Evolutionary conservation across 257 asterid genomes (phyloP).

Genomic region (Eustoma russellianum): DNA sequence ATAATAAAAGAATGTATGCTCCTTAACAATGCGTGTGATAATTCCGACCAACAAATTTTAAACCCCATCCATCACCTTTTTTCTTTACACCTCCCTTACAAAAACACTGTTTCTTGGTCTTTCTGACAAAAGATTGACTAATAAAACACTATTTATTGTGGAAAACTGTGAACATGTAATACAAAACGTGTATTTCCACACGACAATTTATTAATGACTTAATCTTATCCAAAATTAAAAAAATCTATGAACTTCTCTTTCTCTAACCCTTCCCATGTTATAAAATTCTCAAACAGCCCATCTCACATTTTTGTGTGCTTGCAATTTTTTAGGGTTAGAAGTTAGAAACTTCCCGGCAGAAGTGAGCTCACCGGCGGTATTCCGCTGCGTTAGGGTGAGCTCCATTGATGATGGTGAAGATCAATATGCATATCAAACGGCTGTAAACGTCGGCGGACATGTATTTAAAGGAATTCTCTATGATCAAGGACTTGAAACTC

Average conservation of each 20-base stretch:
- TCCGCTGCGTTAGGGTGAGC: constrained; percentile 85
- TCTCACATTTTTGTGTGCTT: not conserved
- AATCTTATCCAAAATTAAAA: not conserved
- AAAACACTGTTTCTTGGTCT: constrained; percentile 38
- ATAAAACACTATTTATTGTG: constrained; percentile 23
- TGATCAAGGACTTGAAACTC: constrained; percentile 78
- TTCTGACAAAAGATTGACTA: constrained; percentile 34
- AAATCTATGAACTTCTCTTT: not conserved
- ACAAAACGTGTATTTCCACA: constrained; percentile 9
- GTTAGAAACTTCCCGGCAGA: constrained; percentile 74
- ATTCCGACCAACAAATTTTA: constrained; percentile 9
- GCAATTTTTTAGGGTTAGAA: constrained; percentile 55
- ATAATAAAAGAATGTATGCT: constrained; percentile 3
- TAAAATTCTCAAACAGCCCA: not conserved
- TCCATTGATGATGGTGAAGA: constrained; percentile 63
- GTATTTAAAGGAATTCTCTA: constrained; percentile 82
- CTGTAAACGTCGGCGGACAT: constrained; percentile 87
- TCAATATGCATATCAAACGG: constrained; percentile 78
- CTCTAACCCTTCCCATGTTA: too few species aligned
- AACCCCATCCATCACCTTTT: constrained; percentile 19
- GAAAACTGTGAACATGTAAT: constrained; percentile 13
- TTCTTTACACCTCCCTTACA: constrained; percentile 12
- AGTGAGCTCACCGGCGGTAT: constrained; percentile 60
- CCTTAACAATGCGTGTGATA: constrained; percentile 19
- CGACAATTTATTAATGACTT: constrained; percentile 2